A percentile compares a stretch with the other conserved stretches of the same genome.
Conservation (phyloP, 495 filamentous ascomycete genomes). For the Neurospora africana region DNA sequence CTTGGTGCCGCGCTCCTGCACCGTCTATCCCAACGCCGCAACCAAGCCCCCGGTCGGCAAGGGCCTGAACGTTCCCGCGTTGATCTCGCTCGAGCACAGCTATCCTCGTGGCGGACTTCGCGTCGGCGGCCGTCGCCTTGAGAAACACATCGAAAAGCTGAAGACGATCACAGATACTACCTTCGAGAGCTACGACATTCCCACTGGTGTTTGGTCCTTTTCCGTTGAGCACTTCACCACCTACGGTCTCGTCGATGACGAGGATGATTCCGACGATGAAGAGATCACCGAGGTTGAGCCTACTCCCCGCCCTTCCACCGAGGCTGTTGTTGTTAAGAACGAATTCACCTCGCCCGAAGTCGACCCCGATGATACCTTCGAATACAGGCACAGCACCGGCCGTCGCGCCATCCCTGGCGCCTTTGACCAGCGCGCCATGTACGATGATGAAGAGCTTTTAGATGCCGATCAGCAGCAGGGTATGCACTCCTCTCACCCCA, state of each 20-base stretch:
- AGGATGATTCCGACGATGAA: conserved; percentile 64
- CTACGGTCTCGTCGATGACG: conserved; percentile 84
- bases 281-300: conserved; percentile 52
- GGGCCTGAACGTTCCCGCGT: conserved; percentile 83
- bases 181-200: conserved; percentile 65
- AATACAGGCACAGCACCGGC: conserved; percentile 51
- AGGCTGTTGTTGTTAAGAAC: conserved; percentile 8
- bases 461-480: conserved; percentile 45
- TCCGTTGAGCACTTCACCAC: conserved; percentile 90
- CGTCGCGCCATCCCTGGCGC: conserved; percentile 62
- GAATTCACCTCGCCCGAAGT: conserved; percentile 24
- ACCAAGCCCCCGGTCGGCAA: conserved; percentile 74
- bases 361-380: conserved; percentile 68
- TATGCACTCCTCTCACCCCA: conserved; percentile 87
- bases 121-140: conserved; percentile 35
- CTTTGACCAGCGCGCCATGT: conserved; percentile 53
- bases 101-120: conserved; percentile 57
- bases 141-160: conserved; percentile 75
- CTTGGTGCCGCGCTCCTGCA: conserved; percentile 62
- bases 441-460: conserved; percentile 32
- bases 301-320: not conserved
- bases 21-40: conserved; percentile 67
- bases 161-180: conserved; percentile 62
- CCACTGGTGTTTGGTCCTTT: conserved; percentile 83
- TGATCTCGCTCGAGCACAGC: conserved; percentile 75